Conservation (phyloP, 2,329 filamentous ascomycete genomes). For the Colletotrichum musicola region DNA sequence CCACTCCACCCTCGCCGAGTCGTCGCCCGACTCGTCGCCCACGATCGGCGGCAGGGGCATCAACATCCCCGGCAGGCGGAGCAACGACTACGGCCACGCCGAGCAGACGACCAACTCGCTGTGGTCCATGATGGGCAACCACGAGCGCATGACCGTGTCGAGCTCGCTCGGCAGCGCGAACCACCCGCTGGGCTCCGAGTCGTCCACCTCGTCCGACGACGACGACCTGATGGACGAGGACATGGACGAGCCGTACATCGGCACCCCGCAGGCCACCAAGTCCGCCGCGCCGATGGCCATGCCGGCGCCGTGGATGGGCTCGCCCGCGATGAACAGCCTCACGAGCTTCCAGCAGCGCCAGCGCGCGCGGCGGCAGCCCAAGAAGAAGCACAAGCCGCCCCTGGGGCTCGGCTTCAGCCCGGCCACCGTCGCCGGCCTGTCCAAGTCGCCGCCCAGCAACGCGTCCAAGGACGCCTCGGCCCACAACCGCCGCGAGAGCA, state of each 20-base stretch:
- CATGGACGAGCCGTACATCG: constrained; percentile 84
- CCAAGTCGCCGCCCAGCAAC: constrained; percentile 79
- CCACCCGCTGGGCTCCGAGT: constrained; percentile 76
- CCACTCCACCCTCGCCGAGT: constrained; percentile 93
- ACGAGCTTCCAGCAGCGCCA: constrained; percentile 86
- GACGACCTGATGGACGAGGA: constrained; percentile 80
- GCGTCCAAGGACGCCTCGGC: constrained; percentile 51
- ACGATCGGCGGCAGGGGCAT: constrained; percentile 78
- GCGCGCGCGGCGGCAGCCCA: constrained; percentile 76
- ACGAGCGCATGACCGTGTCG: constrained; percentile 79
- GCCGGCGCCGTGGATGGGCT: constrained; percentile 74
- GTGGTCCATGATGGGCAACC: constrained; percentile 78
- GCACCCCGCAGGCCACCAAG: constrained; percentile 83
- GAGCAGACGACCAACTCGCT: constrained; percentile 78
- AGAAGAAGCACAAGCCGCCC: constrained; percentile 64
- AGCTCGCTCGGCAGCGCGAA: constrained; percentile 84
- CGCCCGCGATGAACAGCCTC: constrained; percentile 80
- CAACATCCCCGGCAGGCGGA: constrained; percentile 69
- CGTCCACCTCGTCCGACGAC: constrained; percentile 79
- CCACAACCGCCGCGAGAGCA: constrained; percentile 82
- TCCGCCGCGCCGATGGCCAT: constrained; percentile 60
- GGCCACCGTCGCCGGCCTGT: constrained; percentile 58
- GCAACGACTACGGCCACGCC: constrained; percentile 61
- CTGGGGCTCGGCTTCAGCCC: constrained; percentile 65
- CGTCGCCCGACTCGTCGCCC: constrained; percentile 91